phyloP scores from a whole-genome alignment of 306 rosid genomes.

The Cucumis melo region DNA sequence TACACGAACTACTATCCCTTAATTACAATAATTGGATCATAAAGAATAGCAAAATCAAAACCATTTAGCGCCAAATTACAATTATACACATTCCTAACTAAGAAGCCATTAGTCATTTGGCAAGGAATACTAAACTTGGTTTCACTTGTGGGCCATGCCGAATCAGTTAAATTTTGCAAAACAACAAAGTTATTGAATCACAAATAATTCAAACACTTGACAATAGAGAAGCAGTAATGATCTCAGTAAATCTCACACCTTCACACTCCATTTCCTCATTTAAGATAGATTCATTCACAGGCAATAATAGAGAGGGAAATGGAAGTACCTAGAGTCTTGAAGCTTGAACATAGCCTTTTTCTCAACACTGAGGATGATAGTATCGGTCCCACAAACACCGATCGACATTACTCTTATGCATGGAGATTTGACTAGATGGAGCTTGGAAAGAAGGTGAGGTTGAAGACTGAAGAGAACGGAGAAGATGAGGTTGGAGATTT shows the following conservation, averaged over 20 bases:
- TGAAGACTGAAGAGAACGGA: too few species aligned
- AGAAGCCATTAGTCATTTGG: background rate
- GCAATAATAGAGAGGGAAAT: background rate
- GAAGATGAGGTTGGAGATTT: too few species aligned
- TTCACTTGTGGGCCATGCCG: background rate
- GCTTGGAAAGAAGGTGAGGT: too few species aligned
- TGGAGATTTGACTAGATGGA: too few species aligned
- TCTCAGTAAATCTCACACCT: background rate
- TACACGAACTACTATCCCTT: background rate
- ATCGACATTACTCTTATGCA: slow-evolving; percentile 98
- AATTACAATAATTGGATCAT: background rate
- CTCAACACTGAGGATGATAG: slow-evolving; percentile 93
- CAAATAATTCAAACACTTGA: background rate
- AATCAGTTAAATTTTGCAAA: background rate
- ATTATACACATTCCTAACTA: background rate
- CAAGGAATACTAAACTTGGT: background rate
- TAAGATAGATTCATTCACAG: background rate
- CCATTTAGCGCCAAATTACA: background rate
- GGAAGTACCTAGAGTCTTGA: slow-evolving; percentile 69
- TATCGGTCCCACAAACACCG: slow-evolving; percentile 94
- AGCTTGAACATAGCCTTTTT: slow-evolving; percentile 90
- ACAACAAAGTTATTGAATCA: background rate
- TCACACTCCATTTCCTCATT: background rate
- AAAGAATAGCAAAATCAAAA: background rate
- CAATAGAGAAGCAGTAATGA: background rate